Conservation (phyloP, 768 basidiomycete species). For the Pseudohyphozyma bogoriensis region DNA sequence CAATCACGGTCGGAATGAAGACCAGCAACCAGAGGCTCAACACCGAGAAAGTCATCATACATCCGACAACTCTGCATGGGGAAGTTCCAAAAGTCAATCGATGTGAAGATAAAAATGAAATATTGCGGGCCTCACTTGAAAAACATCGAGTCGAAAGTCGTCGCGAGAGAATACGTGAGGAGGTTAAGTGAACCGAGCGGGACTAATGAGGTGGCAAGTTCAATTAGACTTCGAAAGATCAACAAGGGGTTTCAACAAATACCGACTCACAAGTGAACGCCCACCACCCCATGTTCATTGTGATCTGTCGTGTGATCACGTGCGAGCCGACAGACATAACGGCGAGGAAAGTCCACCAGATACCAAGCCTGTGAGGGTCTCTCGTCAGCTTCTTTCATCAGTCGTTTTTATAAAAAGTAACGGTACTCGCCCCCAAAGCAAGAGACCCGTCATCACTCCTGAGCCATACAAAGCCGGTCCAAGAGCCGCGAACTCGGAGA, state of each 20-base stretch:
- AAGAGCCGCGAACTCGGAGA: constrained; percentile 6
- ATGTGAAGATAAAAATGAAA: neutral
- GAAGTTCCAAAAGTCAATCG: neutral
- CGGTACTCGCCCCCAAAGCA: constrained; percentile 25
- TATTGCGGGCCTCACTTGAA: constrained; percentile 21
- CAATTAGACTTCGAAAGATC: too few relatives aligned
- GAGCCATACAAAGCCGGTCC: constrained; percentile 22
- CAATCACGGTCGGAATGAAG: constrained; percentile 19
- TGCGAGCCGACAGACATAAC: constrained; percentile 19
- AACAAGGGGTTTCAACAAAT: too few relatives aligned
- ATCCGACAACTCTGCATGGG: constrained; percentile 17
- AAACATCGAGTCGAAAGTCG: constrained; percentile 29
- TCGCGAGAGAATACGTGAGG: constrained; percentile 30
- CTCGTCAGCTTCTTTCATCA: neutral
- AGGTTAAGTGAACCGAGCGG: constrained; percentile 32
- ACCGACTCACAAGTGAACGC: constrained; percentile 3
- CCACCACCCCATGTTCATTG: constrained; percentile 29
- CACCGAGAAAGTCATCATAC: constrained; percentile 31
- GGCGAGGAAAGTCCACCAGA: constrained; percentile 33
- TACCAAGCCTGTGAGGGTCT: constrained; percentile 10
- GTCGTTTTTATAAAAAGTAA: neutral
- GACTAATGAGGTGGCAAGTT: constrained; percentile 13
- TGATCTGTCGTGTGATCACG: constrained; percentile 11
- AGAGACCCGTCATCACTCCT: constrained; percentile 23
- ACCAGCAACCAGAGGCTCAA: constrained; percentile 27